A percentile compares a stretch with the other conserved stretches of the same genome.
phyloP scores from a whole-genome alignment of 1,284 basidiomycete species.

The Tetrapyrgos nigripes region DNA sequence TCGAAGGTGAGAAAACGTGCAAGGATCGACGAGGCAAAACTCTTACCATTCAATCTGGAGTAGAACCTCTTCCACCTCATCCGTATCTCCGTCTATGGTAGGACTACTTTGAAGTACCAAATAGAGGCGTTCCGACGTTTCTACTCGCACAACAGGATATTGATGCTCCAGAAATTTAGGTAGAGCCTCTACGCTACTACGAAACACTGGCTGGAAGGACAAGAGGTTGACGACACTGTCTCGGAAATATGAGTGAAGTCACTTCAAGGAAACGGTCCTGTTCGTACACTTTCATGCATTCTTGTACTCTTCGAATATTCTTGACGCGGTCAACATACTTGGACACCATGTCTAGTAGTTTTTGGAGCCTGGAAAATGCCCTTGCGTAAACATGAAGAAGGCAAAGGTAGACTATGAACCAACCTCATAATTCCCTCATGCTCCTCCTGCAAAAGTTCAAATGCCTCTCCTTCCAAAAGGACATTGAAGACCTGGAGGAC shows the following conservation, averaged over 20 bases:
- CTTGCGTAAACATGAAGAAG: constrained; percentile 14
- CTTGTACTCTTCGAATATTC: constrained; percentile 77
- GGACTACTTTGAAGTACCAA: constrained; percentile 72
- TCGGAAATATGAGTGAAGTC: background rate
- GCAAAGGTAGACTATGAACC: constrained; percentile 21
- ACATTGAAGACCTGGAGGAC: constrained; percentile 78
- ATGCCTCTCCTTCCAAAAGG: constrained; percentile 69
- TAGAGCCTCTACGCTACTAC: constrained; percentile 54
- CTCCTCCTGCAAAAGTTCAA: constrained; percentile 52
- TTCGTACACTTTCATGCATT: constrained; percentile 82
- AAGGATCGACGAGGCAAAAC: background rate
- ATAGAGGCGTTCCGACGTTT: constrained; percentile 85
- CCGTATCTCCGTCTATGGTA: constrained; percentile 68
- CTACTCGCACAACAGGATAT: constrained; percentile 82
- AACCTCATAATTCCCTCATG: constrained; percentile 57
- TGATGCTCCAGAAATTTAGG: constrained; percentile 73
- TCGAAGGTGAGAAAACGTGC: background rate
- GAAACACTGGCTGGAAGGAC: constrained; percentile 52
- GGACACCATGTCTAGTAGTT: constrained; percentile 60
- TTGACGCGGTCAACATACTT: constrained; percentile 73
- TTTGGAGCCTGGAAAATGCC: constrained; percentile 42
- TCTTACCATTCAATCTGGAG: constrained; percentile 85
- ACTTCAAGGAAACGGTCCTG: constrained; percentile 14
- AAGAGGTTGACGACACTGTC: constrained; percentile 70
- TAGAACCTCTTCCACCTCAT: constrained; percentile 78